These are phyloP conservation scores for Malus sylvestris DNA, from an alignment of 306 rosid genomes.

Conservation along the genomic window DNA sequence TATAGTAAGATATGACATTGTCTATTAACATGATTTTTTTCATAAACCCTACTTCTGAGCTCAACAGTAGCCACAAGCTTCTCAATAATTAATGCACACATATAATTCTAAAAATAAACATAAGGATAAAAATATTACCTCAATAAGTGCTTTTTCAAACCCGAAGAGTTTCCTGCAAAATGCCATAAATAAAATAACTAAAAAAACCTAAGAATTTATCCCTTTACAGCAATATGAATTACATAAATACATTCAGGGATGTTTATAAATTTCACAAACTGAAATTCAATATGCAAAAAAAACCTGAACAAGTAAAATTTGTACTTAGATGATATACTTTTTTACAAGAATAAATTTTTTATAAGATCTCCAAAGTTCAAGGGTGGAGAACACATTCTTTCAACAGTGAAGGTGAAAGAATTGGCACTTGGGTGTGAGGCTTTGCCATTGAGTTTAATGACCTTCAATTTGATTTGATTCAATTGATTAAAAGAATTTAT, in stretches of 20 bases:
- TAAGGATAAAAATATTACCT: slow-evolving; percentile 39
- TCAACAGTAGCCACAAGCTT: not conserved
- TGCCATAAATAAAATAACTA: not conserved
- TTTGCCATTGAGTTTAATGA: too few relatives aligned
- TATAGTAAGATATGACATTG: not conserved
- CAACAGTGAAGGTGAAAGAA: too few relatives aligned
- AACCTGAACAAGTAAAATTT: too few relatives aligned
- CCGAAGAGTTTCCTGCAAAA: slow-evolving; percentile 39
- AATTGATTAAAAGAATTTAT: too few relatives aligned
- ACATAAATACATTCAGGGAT: not conserved
- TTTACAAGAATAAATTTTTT: too few relatives aligned
- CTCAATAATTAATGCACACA: slow-evolving; percentile 1
- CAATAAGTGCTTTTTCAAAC: slow-evolving; percentile 22
- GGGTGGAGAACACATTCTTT: too few relatives aligned
- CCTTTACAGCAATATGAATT: not conserved
- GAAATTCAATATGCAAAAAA: not conserved
- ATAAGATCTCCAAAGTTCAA: too few relatives aligned
- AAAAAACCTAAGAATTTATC: not conserved
- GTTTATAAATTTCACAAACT: not conserved
- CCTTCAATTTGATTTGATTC: too few relatives aligned
- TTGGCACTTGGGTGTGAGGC: too few relatives aligned
- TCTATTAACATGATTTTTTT: not conserved
- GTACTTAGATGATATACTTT: too few relatives aligned
- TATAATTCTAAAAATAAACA: not conserved
- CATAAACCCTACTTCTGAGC: not conserved